These are phyloP conservation scores for Fusarium mangiferae DNA, from an alignment of 2,329 filamentous ascomycete species.

Conservation along the genomic window DNA sequence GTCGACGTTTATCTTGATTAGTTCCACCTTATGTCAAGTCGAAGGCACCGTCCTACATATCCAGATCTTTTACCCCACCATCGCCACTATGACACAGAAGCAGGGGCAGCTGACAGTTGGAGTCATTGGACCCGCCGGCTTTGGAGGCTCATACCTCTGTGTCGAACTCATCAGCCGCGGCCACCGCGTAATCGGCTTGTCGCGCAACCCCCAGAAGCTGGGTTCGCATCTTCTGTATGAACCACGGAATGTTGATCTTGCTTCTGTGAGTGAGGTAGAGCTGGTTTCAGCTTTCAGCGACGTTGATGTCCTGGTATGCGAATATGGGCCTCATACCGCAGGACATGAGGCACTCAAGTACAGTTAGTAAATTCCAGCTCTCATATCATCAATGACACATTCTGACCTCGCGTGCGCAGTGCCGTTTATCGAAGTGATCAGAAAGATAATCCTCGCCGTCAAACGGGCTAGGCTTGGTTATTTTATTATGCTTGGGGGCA, in stretches of 20 bases:
- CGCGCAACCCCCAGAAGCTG: conserved; percentile 1
- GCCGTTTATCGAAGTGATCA: no score
- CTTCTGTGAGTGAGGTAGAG: not conserved
- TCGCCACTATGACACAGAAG: no score
- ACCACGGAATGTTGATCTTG: not conserved
- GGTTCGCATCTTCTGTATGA: not conserved
- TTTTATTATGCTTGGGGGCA: no score
- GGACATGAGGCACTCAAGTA: conserved; percentile 6
- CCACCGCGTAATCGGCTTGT: conserved; percentile 1
- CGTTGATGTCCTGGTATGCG: conserved; percentile 2
- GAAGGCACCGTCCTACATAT: no score
- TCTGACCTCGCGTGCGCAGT: no score
- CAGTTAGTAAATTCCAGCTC: not conserved
- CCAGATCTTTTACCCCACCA: no score
- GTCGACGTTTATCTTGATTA: no score
- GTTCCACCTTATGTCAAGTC: no score
- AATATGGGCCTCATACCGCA: conserved; percentile 13
- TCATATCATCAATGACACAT: no score
- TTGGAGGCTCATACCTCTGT: conserved; percentile 14
- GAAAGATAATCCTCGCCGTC: no score
- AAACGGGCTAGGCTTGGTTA: no score
- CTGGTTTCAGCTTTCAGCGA: not conserved
- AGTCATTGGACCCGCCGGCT: conserved; percentile 13
- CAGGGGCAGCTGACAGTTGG: not conserved
- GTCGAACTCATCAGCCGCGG: conserved; percentile 10